Percentiles rank a stretch among this genome's conserved stretches.
phyloP scores from a whole-genome alignment of 176 grass and related monocot genomes.

The Pontederia paniculata region DNA sequence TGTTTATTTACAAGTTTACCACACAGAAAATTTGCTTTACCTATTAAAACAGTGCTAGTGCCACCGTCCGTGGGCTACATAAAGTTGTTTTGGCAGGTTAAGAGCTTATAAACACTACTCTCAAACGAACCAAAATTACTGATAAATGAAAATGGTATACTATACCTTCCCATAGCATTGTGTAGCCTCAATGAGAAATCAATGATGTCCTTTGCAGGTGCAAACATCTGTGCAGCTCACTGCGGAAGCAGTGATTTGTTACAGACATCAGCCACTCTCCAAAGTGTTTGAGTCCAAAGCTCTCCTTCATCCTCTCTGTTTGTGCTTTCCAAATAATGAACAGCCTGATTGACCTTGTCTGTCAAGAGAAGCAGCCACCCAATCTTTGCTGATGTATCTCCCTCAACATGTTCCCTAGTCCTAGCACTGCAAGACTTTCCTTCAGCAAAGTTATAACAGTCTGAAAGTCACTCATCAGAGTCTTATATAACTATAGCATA shows the following conservation, averaged over 20 bases:
- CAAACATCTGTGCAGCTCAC: slow-evolving; percentile 81
- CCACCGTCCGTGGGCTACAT: too few species aligned
- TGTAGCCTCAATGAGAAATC: slow-evolving; percentile 68
- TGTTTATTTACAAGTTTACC: too few species aligned
- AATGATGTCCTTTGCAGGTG: slow-evolving; percentile 71
- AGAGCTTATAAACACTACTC: not conserved
- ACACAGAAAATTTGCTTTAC: too few species aligned
- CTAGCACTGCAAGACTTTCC: slow-evolving; percentile 66
- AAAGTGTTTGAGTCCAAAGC: slow-evolving; percentile 74
- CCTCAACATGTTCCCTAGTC: slow-evolving; percentile 77
- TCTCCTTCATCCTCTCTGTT: slow-evolving; percentile 68
- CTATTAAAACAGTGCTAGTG: too few species aligned
- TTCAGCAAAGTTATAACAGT: slow-evolving; percentile 69
- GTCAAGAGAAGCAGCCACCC: slow-evolving; percentile 79
- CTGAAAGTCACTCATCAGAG: slow-evolving; percentile 64
- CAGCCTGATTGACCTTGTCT: slow-evolving; percentile 52
- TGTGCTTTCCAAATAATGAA: slow-evolving; percentile 63
- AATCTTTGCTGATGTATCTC: slow-evolving; percentile 60
- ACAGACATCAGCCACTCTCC: slow-evolving; percentile 72
- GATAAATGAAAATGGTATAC: not conserved
- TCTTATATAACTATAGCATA: slow-evolving; percentile 52
- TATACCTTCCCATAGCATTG: slow-evolving; percentile 77
- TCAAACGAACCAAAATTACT: not conserved
- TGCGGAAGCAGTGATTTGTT: slow-evolving; percentile 79
- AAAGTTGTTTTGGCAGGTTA: not conserved